These are phyloP conservation scores for Paramecium biaurelia DNA, from an alignment of 73 alveolate genomes.

Conservation along the genomic window DNA sequence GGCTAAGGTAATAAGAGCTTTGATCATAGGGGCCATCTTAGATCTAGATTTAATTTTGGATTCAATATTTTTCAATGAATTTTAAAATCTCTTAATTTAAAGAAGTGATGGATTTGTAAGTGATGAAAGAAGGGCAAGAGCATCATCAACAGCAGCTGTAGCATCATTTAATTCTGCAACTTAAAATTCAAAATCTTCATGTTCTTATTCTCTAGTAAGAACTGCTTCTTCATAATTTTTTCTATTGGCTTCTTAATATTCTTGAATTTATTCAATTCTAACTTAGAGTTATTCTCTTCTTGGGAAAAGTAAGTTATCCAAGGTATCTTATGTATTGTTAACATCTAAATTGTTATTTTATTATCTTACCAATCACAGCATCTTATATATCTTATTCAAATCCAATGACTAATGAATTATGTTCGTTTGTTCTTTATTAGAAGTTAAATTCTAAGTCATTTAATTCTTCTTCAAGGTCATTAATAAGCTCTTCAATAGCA, in stretches of 20 bases:
- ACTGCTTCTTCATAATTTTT: slow-evolving; percentile 33
- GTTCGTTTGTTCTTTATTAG: slow-evolving; percentile 26
- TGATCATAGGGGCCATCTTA: slow-evolving; percentile 44
- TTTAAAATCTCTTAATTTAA: slow-evolving; percentile 44
- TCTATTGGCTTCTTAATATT: slow-evolving; percentile 43
- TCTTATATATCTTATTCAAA: slow-evolving; percentile 43
- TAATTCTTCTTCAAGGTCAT: slow-evolving; percentile 17
- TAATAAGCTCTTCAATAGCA: slow-evolving; percentile 34
- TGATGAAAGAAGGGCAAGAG: slow-evolving; percentile 8
- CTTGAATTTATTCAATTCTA: slow-evolving; percentile 18
- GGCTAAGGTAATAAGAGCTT: slow-evolving; percentile 45
- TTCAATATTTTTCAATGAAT: slow-evolving; percentile 29
- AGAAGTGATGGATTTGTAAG: slow-evolving; percentile 48
- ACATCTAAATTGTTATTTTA: not conserved
- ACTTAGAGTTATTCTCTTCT: slow-evolving; percentile 42
- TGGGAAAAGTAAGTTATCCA: slow-evolving; percentile 57
- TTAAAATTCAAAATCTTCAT: slow-evolving; percentile 32
- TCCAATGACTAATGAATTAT: slow-evolving; percentile 36
- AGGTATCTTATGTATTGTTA: slow-evolving; percentile 31
- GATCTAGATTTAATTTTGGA: slow-evolving; percentile 40
- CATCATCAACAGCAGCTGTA: slow-evolving; percentile 51
- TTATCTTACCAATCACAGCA: slow-evolving; percentile 15
- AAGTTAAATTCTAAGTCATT: slow-evolving; percentile 24
- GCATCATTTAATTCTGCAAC: slow-evolving; percentile 47
- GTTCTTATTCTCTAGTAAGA: slow-evolving; percentile 37